A percentile compares a stretch with the other conserved stretches of the same genome.
These are phyloP conservation scores for Saccharomyces hybrid DNA, from an alignment of 1,139 yeast genomes.

Conservation along the genomic window DNA sequence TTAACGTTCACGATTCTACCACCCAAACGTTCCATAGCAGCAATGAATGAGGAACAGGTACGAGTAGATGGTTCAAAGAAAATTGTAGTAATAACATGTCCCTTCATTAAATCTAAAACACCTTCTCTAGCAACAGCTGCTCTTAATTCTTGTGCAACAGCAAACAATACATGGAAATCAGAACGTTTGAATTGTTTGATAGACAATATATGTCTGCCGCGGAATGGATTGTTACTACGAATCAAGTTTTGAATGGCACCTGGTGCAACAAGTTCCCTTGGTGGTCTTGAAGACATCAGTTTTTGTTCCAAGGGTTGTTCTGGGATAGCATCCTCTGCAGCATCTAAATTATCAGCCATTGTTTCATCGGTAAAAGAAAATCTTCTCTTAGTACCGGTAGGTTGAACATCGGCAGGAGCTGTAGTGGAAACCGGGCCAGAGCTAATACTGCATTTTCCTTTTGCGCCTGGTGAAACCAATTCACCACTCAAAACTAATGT, in stretches of 20 bases:
- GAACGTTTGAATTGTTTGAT: constrained; percentile 81
- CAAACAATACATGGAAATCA: constrained; percentile 84
- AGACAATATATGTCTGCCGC: constrained; percentile 78
- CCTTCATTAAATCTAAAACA: constrained; percentile 79
- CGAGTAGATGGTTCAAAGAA: constrained; percentile 98
- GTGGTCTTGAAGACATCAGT: constrained; percentile 69
- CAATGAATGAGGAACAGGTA: constrained; percentile 92
- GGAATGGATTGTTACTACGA: constrained; percentile 77
- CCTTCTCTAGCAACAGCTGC: constrained; percentile 96
- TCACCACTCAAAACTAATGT: constrained; percentile 82
- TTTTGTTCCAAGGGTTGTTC: constrained; percentile 37
- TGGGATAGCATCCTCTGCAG: constrained; percentile 51
- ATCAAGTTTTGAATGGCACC: constrained; percentile 69
- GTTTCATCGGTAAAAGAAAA: constrained; percentile 42
- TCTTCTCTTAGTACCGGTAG: constrained; percentile 31
- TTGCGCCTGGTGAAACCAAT: constrained; percentile 48
- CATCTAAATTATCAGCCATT: constrained; percentile 34
- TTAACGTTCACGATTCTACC: constrained; percentile 90
- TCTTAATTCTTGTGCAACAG: constrained; percentile 97
- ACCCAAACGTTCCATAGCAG: constrained; percentile 99
- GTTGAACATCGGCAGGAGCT: constrained; percentile 23
- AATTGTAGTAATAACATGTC: constrained; percentile 87
- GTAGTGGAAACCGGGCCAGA: constrained; percentile 19
- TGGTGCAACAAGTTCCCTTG: constrained; percentile 62
- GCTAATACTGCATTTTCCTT: constrained; percentile 45